Percentiles rank a stretch among this genome's conserved stretches.
These are phyloP conservation scores for Termitomyces sp. DNA, from an alignment of 768 basidiomycete genomes.

Conservation along the genomic window DNA sequence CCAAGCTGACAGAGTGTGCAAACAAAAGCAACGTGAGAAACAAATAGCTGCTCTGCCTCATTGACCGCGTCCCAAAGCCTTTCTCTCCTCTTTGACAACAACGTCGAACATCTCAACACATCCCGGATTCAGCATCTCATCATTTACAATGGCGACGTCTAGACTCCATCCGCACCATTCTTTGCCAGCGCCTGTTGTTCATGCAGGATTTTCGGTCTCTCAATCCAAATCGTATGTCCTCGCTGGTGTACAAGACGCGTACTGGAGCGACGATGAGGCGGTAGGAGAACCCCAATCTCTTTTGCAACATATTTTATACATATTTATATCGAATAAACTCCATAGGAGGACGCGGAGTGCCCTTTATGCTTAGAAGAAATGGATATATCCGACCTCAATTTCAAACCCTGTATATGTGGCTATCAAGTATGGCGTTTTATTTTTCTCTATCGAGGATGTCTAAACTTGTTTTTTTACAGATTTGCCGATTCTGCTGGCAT, in stretches of 20 bases:
- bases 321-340: slow-evolving; percentile 11
- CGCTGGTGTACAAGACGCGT: slow-evolving; percentile 93
- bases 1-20: slow-evolving; percentile 7
- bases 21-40: slow-evolving; percentile 24
- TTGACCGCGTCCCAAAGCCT: slow-evolving; percentile 18
- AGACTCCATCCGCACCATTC: slow-evolving; percentile 60
- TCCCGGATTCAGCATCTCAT: not conserved
- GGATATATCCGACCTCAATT: slow-evolving; percentile 98
- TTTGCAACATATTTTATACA: slow-evolving; percentile 5
- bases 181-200: slow-evolving; percentile 70
- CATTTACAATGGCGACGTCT: slow-evolving; percentile 42
- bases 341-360: slow-evolving; percentile 96
- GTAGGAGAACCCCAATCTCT: slow-evolving; percentile 37
- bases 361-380: slow-evolving; percentile 98
- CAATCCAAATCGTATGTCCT: slow-evolving; percentile 85
- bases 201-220: slow-evolving; percentile 64
- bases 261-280: slow-evolving; percentile 91
- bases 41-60: slow-evolving; percentile 15
- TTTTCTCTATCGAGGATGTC: slow-evolving; percentile 1
- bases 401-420: slow-evolving; percentile 98
- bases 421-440: slow-evolving; percentile 72
- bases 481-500: slow-evolving; percentile 99
- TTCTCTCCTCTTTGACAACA: slow-evolving; percentile 8
- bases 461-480: slow-evolving; percentile 45
- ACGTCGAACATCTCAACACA: slow-evolving; percentile 2